Evolutionary conservation across 2,329 filamentous ascomycete genomes (phyloP).

Genomic region (Aspergillus ochraceoroseus): DNA sequence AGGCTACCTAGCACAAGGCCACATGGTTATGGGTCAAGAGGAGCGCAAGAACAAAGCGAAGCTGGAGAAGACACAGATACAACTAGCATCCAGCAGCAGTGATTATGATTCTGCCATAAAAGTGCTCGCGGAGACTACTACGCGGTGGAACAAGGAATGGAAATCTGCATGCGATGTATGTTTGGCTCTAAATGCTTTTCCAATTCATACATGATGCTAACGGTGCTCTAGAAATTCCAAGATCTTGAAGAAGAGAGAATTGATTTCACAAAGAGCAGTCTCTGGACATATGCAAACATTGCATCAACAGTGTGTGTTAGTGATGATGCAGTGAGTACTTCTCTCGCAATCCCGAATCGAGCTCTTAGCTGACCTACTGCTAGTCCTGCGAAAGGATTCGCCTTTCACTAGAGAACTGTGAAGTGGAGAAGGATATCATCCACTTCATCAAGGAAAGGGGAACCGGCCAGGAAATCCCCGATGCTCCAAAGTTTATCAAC

Average conservation of each 20-base stretch:
- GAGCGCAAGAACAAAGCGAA: constrained; percentile 99
- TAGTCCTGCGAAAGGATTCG: constrained; percentile 91
- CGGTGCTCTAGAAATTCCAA: constrained; percentile 72
- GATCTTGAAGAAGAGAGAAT: constrained; percentile 95
- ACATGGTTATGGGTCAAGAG: constrained; percentile 99
- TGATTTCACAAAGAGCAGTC: constrained; percentile 94
- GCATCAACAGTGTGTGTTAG: constrained; percentile 96
- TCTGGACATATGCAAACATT: constrained; percentile 98
- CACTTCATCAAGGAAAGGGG: constrained; percentile 82
- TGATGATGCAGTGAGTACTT: constrained; percentile 65
- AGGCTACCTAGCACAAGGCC: constrained; percentile 93
- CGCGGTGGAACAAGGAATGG: constrained; percentile 96
- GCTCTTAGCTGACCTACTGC: constrained; percentile 12
- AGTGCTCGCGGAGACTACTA: constrained; percentile 87
- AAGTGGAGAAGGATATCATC: constrained; percentile 91
- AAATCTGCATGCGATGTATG: constrained; percentile 79
- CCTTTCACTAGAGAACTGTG: constrained; percentile 85
- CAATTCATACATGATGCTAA: constrained; percentile 20
- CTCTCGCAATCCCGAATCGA: not conserved
- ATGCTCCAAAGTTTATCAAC: constrained; percentile 97
- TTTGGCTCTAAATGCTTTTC: constrained; percentile 5
- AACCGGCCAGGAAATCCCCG: constrained; percentile 95
- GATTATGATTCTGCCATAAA: constrained; percentile 95
- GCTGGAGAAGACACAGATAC: constrained; percentile 96
- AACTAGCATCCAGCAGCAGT: constrained; percentile 79